Base-by-base conservation (phyloP, 306 rosid species). In the Rubus parviflorus region DNA sequence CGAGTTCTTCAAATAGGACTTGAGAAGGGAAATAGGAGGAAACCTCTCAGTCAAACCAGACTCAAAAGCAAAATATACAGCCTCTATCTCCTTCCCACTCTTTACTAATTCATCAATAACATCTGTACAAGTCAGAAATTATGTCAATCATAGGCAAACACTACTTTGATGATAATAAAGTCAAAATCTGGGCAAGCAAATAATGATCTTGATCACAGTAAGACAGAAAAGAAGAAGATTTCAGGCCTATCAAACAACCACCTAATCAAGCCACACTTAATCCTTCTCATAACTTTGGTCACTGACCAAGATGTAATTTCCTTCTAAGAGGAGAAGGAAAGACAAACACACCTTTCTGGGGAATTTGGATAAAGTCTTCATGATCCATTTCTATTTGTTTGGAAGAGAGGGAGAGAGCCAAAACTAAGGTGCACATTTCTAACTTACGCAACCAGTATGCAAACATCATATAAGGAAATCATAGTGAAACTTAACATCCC, bases 1-100 rank as follows among this genome's bases (percentile, higher is more conserved):
- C 83, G 84, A 81, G 86, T 84, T 90, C 71, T 67, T 83, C 69
- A 83, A 81, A 76, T 76, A 87, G 8, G 92, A 88, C 80, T 92
- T 87, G 68, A 92, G 90, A 80, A 92, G 81, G 80, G 84, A 35
- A 72, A 83, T 67, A 4, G 88, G 90, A 77, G 91, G 82, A 84
- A 90, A 92, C 68, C 82, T 88, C 80, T 81, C 90, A 19, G 90
- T 90, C 86, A 92, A 87, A 83, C 90, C 92, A 78, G 93, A 81
- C 79, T 92, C 97, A 15, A 88, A 87, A 85, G 96, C 92, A 92
- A 92, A 90, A 84, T 90, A 92, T 62, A 92, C 85, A 73, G 96
- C 97, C 68, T 92, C 97, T 78, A 90, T 82, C 87, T 90, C 97
- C 80, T 84, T 87, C 69, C 93, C 92, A 73, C 77, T 92, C 88